phyloP scores from a whole-genome alignment of 1,284 basidiomycete genomes.

The Trichosporon ovoides region DNA sequence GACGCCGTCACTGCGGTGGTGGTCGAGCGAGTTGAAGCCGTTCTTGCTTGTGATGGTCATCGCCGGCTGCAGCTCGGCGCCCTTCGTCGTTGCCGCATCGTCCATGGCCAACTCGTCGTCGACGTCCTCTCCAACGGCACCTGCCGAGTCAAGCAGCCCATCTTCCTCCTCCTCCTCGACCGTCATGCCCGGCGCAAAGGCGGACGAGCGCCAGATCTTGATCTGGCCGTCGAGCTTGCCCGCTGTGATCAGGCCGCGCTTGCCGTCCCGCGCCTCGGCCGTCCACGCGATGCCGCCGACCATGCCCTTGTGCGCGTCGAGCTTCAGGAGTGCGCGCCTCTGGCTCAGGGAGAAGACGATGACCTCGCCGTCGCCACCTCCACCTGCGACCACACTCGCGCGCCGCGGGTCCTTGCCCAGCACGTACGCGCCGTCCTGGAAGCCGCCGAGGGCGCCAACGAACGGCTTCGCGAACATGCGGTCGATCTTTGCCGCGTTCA shows the following conservation, averaged over 20 bases:
- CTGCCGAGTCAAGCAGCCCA: constrained; percentile 37
- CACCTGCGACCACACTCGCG: constrained; percentile 79
- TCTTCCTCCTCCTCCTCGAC: constrained; percentile 45
- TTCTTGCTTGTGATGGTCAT: constrained; percentile 74
- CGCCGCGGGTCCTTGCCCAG: constrained; percentile 72
- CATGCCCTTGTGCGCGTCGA: constrained; percentile 86
- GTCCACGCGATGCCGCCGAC: constrained; percentile 63
- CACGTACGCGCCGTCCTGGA: constrained; percentile 91
- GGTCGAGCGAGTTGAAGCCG: constrained; percentile 90
- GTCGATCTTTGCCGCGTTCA: constrained; percentile 95
- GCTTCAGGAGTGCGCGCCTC: constrained; percentile 61
- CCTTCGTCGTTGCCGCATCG: constrained; percentile 33
- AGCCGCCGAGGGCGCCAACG: constrained; percentile 82
- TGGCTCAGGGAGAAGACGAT: constrained; percentile 80
- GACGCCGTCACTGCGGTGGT: constrained; percentile 76
- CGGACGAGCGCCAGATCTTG: constrained; percentile 73
- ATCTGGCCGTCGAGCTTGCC: constrained; percentile 79
- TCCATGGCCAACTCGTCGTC: constrained; percentile 46
- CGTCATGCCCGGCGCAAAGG: constrained; percentile 42
- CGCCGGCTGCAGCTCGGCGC: constrained; percentile 54
- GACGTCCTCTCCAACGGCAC: constrained; percentile 42
- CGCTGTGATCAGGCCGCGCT: constrained; percentile 73
- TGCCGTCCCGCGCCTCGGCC: constrained; percentile 50
- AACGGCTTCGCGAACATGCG: constrained; percentile 97
- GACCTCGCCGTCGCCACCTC: constrained; percentile 92